Conservation (phyloP, 495 filamentous ascomycete genomes). For the Aeminium ludgeri region DNA sequence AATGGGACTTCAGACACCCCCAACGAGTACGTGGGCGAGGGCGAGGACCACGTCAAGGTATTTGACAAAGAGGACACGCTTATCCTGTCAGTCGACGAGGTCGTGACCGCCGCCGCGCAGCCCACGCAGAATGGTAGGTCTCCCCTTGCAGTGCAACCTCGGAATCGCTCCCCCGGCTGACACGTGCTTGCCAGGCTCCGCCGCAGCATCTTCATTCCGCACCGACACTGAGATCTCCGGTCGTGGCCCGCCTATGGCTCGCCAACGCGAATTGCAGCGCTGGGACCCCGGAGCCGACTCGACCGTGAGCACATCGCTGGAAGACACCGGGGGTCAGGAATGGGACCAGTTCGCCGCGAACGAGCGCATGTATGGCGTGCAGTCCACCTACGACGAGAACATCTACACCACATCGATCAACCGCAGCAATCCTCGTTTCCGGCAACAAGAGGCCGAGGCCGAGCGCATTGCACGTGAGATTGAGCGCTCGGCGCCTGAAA, state of each 20-base stretch:
- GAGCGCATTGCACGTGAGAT: slow-evolving; percentile 82
- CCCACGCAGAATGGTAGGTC: slow-evolving; percentile 52
- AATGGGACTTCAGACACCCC: slow-evolving; percentile 39
- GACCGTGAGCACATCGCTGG: slow-evolving; percentile 50
- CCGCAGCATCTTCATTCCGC: slow-evolving; percentile 40
- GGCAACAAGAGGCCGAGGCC: slow-evolving; percentile 55
- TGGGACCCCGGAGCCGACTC: slow-evolving; percentile 61
- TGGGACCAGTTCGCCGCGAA: slow-evolving; percentile 97
- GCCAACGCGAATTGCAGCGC: slow-evolving; percentile 62
- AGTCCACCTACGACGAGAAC: slow-evolving; percentile 78
- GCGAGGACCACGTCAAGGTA: slow-evolving; percentile 52
- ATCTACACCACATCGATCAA: slow-evolving; percentile 88
- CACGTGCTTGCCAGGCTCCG: slow-evolving; percentile 1
- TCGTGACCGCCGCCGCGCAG: slow-evolving; percentile 32
- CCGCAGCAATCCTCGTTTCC: slow-evolving; percentile 61
- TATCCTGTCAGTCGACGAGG: slow-evolving; percentile 45
- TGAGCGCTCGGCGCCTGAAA: slow-evolving; percentile 47
- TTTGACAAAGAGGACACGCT: slow-evolving; percentile 65
- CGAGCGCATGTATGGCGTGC: slow-evolving; percentile 69
- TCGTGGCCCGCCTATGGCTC: slow-evolving; percentile 34
- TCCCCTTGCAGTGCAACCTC: neutral
- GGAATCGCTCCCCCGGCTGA: neutral
- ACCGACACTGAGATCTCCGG: slow-evolving; percentile 84
- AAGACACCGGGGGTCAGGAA: slow-evolving; percentile 29
- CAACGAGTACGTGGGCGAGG: slow-evolving; percentile 41